Evolutionary conservation across 2,329 filamentous ascomycete genomes (phyloP), one percentile per base, ranked within the genome.

Genomic region (Pseudocercospora cruenta): DNA sequence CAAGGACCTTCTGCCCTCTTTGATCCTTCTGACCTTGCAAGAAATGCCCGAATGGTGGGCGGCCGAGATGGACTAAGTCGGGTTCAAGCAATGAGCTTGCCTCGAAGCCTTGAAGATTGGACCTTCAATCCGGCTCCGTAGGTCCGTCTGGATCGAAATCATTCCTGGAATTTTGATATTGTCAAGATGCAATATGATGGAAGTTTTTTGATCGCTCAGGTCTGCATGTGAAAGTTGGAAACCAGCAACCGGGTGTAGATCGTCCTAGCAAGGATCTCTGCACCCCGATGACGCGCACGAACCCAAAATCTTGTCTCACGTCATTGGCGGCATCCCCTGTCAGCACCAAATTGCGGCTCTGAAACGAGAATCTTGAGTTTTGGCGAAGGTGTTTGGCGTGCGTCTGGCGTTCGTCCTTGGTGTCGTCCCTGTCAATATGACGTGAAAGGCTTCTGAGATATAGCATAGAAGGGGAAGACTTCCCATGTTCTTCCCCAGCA

Each of bases 401-500:
- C 45, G 47, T 24, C 19, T 51, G 47, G 19, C 24, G 51, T 19
- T 55, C 51, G 51, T 16, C 54, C 26, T 58, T 58, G 54, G 55
- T 58, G 9, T 26, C n/a, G 33, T 21, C 55, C 55, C 31, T 58
- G 55, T 58, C 55, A 26, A 58, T 39, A 58, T 58, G 55, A 58
- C 55, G 55, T 58, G 55, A 26, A 43, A 58, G 55, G 55, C 55
- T 58, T 58, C 55, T 43, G 39, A 26, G 9, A 58, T 58, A 58
- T 24, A 22, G 28, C 55, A 39, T 39, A 36, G 28, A 43, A 26
- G 5, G 16, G 8, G 9, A 36, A n/a, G 26, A 55, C 7, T 22
- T 5, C 22, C 51, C 55, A 39, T 1, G 6, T 24, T 26, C 31
- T 19, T 26, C 31, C 19, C 33, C 31, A 21, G n/a, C 16, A 28